Conservation (phyloP, 148 eudicot genomes). For the Dysphania ambrosioides region DNA sequence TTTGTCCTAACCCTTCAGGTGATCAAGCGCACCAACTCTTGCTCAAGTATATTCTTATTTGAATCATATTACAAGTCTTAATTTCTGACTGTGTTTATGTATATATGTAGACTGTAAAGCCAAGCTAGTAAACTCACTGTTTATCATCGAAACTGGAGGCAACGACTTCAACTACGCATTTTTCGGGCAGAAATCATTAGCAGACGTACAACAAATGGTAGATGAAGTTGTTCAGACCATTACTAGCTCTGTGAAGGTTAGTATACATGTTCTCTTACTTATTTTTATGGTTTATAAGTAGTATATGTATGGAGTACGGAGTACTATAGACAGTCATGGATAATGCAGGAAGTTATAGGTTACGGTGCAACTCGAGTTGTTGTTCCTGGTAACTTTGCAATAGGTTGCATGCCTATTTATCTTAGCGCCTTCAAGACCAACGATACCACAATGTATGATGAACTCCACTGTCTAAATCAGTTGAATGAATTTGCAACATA, state of each 20-base stretch:
- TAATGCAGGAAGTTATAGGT: constrained; percentile 30
- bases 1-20: constrained; percentile 17
- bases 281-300: not conserved
- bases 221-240: constrained; percentile 32
- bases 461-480: constrained; percentile 14
- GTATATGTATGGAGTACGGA: no score
- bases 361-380: constrained; percentile 22
- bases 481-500: constrained; percentile 17
- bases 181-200: constrained; percentile 10
- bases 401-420: constrained; percentile 25
- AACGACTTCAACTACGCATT: constrained; percentile 35
- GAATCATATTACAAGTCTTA: no score
- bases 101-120: constrained; percentile 15
- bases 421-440: not conserved
- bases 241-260: constrained; percentile 24
- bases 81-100: not conserved
- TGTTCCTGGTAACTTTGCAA: constrained; percentile 33
- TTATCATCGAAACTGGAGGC: constrained; percentile 44
- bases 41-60: no score
- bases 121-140: constrained; percentile 31
- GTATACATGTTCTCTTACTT: not conserved
- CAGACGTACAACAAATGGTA: constrained; percentile 19
- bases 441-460: constrained; percentile 18
- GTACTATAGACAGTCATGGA: no score
- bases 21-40: not conserved